These are phyloP conservation scores for Neoboletus subvelutipes DNA, from an alignment of 768 basidiomycete genomes.

Conservation along the genomic window DNA sequence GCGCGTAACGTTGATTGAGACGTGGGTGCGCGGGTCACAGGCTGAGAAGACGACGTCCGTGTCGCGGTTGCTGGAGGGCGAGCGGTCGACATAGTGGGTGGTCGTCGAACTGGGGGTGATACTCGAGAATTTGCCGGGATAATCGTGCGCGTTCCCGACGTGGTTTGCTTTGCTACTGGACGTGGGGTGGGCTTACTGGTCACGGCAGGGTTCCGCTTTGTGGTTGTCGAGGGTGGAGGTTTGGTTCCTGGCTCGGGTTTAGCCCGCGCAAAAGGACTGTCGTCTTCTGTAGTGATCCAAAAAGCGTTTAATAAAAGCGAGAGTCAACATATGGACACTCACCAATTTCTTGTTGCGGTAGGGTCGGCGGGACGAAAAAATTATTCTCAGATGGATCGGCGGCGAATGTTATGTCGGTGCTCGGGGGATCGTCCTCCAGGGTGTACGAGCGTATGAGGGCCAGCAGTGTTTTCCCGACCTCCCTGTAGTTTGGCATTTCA, in stretches of 20 bases:
- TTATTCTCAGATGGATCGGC: slow-evolving; percentile 16
- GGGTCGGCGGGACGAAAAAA: slow-evolving; percentile 20
- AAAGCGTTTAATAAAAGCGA: neutral
- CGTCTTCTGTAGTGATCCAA: slow-evolving; percentile 22
- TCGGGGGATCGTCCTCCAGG: slow-evolving; percentile 33
- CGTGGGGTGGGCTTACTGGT: slow-evolving; percentile 7
- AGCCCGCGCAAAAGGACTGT: slow-evolving; percentile 26
- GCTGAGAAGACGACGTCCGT: slow-evolving; percentile 18
- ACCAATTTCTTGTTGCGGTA: slow-evolving; percentile 28
- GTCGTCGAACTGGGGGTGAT: slow-evolving; percentile 12
- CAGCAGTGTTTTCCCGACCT: slow-evolving; percentile 39
- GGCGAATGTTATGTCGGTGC: slow-evolving; percentile 20
- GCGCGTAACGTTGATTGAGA: slow-evolving; percentile 21
- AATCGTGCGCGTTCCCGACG: neutral
- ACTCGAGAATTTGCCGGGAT: slow-evolving; percentile 5
- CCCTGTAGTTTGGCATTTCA: slow-evolving; percentile 49
- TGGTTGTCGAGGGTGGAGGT: slow-evolving; percentile 4
- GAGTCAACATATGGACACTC: neutral
- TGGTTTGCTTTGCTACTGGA: slow-evolving; percentile 7
- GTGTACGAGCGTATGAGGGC: slow-evolving; percentile 35
- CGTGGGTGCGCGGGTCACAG: slow-evolving; percentile 25
- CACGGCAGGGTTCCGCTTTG: neutral
- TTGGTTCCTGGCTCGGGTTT: slow-evolving; percentile 11
- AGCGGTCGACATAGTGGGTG: slow-evolving; percentile 1
- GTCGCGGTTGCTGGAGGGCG: slow-evolving; percentile 8